phyloP scores from a whole-genome alignment of 23 red algal species.

The Chondrus crispus region DNA sequence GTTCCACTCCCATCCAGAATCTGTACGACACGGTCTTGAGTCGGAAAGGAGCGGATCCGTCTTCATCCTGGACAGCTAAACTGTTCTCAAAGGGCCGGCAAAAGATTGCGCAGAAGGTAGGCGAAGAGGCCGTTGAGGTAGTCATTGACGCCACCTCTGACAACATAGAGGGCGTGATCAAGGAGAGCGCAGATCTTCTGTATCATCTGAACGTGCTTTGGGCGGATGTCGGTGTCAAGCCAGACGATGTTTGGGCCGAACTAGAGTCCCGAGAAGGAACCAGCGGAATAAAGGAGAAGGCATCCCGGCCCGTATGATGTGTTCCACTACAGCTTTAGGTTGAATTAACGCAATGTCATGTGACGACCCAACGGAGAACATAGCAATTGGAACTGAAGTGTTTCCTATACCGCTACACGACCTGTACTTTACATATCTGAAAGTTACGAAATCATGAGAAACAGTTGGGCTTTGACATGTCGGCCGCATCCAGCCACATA shows the following conservation, averaged over 20 bases:
- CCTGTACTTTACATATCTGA: no score
- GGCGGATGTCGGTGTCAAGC: conserved; percentile 70
- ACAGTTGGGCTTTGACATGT: no score
- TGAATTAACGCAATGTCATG: no score
- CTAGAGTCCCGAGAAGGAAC: conserved; percentile 61
- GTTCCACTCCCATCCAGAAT: conserved; percentile 25
- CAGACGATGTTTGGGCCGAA: conserved; percentile 77
- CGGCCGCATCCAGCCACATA: no score
- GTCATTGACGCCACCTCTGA: conserved; percentile 74
- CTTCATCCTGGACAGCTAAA: conserved; percentile 86
- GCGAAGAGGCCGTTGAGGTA: conserved; percentile 95
- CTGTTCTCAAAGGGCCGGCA: conserved; percentile 78
- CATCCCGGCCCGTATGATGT: conserved; percentile 3
- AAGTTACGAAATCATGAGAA: no score
- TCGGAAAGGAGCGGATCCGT: conserved; percentile 58
- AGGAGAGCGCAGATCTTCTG: conserved; percentile 97
- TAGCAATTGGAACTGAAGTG: no score
- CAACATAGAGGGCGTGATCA: conserved; percentile 37
- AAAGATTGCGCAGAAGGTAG: conserved; percentile 94
- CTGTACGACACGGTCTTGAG: conserved; percentile 71
- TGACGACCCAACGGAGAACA: no score
- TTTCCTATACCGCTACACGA: no score
- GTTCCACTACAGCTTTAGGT: no score
- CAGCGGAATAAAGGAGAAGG: conserved; percentile 89
- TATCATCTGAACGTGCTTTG: conserved; percentile 96